Evolutionary conservation across 2,329 filamentous ascomycete species (phyloP).

Genomic region (Exophiala oligosperma): DNA sequence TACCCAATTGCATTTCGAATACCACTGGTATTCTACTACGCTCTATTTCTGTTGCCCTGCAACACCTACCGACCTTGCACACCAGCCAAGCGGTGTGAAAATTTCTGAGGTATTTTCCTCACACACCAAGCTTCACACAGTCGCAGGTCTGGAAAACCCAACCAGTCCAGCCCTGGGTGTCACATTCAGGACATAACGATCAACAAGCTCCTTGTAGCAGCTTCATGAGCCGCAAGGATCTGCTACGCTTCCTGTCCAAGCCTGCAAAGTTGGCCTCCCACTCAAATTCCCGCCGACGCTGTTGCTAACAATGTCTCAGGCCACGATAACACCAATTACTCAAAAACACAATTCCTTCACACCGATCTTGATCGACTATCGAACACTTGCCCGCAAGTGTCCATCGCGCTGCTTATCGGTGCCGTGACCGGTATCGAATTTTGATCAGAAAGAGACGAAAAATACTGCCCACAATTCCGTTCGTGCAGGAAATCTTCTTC

Average conservation of each 20-base stretch:
- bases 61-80: background rate
- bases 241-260: conserved; percentile 91
- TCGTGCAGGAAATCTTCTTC: conserved; percentile 77
- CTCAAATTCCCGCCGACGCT: background rate
- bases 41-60: background rate
- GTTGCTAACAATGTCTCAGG: conserved; percentile 40
- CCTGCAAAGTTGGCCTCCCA: conserved; percentile 70
- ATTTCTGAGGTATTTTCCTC: conserved; percentile 19
- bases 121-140: conserved; percentile 6
- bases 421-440: conserved; percentile 52
- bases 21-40: background rate
- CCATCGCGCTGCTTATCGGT: conserved; percentile 75
- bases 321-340: conserved; percentile 60
- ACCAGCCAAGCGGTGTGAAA: conserved; percentile 1
- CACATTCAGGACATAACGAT: conserved; percentile 12
- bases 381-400: conserved; percentile 61
- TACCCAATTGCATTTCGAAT: background rate
- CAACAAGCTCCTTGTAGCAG: conserved; percentile 9
- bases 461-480: conserved; percentile 80
- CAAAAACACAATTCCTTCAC: conserved; percentile 23
- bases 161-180: conserved; percentile 5
- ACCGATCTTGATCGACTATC: conserved; percentile 21
- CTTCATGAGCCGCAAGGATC: conserved; percentile 90
- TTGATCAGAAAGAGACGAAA: conserved; percentile 56
- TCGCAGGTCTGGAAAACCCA: conserved; percentile 22